These are phyloP conservation scores for Nakazawaea laoshanensis DNA, from an alignment of 805 yeast species.

Conservation along the genomic window DNA sequence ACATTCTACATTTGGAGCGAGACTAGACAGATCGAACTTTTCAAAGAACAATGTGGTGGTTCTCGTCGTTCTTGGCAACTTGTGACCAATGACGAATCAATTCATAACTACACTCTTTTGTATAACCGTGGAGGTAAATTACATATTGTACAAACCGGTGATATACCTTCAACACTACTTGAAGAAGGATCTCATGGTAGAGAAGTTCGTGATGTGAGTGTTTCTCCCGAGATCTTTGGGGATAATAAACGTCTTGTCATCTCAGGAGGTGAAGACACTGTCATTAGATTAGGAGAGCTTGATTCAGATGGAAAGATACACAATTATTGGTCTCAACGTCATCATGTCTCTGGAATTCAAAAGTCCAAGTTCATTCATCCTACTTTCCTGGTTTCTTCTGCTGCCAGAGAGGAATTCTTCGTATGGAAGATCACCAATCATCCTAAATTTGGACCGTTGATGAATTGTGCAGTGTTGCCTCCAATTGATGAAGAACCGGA, in stretches of 20 bases:
- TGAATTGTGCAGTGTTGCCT: constrained; percentile 42
- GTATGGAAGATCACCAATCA: constrained; percentile 57
- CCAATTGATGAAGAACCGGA: constrained; percentile 62
- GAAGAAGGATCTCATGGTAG: constrained; percentile 81
- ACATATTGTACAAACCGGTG: constrained; percentile 26
- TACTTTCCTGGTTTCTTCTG: constrained; percentile 40
- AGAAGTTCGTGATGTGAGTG: constrained; percentile 71
- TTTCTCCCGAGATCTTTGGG: constrained; percentile 23
- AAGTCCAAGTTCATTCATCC: constrained; percentile 49
- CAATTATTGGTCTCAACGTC: constrained; percentile 55
- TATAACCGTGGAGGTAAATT: constrained; percentile 53
- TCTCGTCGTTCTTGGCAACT: constrained; percentile 81
- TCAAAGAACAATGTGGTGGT: constrained; percentile 80
- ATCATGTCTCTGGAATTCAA: constrained; percentile 88
- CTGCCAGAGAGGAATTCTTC: constrained; percentile 84
- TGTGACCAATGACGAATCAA: constrained; percentile 14
- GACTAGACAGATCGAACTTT: constrained; percentile 60
- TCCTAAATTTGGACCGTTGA: constrained; percentile 29
- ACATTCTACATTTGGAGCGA: constrained; percentile 79
- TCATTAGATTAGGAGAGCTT: constrained; percentile 49
- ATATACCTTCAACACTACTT: constrained; percentile 21
- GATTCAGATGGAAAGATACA: constrained; percentile 31
- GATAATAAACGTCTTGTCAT: constrained; percentile 38
- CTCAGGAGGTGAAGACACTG: constrained; percentile 87
- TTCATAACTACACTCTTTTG: constrained; percentile 32